phyloP scores from a whole-genome alignment of 2,329 filamentous ascomycete genomes.

The Dichotomopilus funicola region DNA sequence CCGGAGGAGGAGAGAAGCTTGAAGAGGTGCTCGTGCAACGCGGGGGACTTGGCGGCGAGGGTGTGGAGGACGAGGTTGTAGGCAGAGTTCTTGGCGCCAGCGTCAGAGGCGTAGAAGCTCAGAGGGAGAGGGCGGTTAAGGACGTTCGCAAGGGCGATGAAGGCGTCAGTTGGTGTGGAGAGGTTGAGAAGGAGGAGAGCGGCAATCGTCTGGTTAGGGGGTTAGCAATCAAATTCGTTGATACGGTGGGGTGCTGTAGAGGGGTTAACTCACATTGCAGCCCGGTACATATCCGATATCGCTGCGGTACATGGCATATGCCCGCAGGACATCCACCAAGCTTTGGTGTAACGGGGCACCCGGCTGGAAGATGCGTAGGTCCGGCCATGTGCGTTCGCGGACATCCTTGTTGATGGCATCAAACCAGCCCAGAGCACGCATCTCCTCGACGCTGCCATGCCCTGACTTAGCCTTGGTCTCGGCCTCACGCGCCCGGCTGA shows the following conservation, averaged over 20 bases:
- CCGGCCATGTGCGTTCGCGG: conserved; percentile 57
- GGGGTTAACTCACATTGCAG: conserved; percentile 58
- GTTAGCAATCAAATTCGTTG: conserved; percentile 21
- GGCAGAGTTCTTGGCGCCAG: conserved; percentile 59
- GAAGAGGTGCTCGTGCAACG: conserved; percentile 58
- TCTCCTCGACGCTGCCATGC: conserved; percentile 47
- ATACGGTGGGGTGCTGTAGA: conserved; percentile 10
- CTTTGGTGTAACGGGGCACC: conserved; percentile 60
- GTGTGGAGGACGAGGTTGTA: conserved; percentile 64
- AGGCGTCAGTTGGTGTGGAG: conserved; percentile 54
- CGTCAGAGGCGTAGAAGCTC: conserved; percentile 67
- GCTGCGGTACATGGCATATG: conserved; percentile 74
- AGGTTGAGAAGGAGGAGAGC: conserved; percentile 69
- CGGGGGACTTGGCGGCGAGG: conserved; percentile 56
- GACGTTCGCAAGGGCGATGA: conserved; percentile 67
- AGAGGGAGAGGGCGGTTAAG: conserved; percentile 70
- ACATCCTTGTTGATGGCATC: conserved; percentile 59
- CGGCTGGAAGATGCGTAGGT: conserved; percentile 65
- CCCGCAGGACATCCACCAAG: conserved; percentile 66
- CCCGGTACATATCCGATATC: conserved; percentile 73
- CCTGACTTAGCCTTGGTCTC: conserved; percentile 50
- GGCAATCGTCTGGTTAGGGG: conserved; percentile 53
- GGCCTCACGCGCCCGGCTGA: conserved; percentile 58
- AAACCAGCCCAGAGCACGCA: conserved; percentile 54
- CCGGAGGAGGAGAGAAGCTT: conserved; percentile 32